A percentile compares a stretch with the other conserved stretches of the same genome.
Conservation (phyloP, 2,329 filamentous ascomycete genomes). For the Calonectria henricotiae region DNA sequence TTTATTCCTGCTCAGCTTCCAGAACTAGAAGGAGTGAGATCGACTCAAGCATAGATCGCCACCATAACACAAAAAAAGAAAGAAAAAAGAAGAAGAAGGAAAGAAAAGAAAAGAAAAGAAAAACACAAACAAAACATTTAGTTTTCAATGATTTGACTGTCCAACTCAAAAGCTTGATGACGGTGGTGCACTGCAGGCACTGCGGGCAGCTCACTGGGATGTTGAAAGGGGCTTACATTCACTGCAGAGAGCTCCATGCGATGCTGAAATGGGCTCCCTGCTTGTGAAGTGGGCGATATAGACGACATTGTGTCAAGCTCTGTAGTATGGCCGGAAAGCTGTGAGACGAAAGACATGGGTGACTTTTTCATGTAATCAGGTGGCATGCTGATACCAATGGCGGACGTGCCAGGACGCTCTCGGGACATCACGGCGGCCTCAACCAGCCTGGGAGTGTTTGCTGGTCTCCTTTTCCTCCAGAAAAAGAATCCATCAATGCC, state of each 20-base stretch:
- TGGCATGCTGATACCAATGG: not conserved
- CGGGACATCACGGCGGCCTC: not conserved
- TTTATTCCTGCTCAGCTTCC: not conserved
- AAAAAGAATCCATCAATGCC: constrained; percentile 12
- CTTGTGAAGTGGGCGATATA: not conserved
- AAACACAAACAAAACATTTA: not conserved
- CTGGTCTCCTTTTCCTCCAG: constrained; percentile 7
- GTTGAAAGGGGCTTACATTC: not conserved
- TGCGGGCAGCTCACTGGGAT: not conserved
- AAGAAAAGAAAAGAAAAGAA: not conserved
- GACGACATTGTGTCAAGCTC: not conserved
- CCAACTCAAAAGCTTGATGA: constrained; percentile 7
- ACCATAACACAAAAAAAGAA: too few relatives aligned
- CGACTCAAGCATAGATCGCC: too few relatives aligned
- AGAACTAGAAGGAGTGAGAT: not conserved
- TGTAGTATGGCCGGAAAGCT: not conserved
- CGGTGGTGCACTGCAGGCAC: too few relatives aligned
- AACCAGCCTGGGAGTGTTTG: not conserved
- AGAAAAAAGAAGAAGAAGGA: not conserved
- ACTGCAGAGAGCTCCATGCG: not conserved
- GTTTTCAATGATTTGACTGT: constrained; percentile 2
- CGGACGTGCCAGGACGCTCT: not conserved
- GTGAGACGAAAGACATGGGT: not conserved
- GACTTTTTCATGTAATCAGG: not conserved
- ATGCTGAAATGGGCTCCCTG: not conserved